Percentiles rank a stretch among this genome's conserved stretches.
Conservation (phyloP, 2,329 filamentous ascomycete genomes). For the Atkinsonella hypoxylon region DNA sequence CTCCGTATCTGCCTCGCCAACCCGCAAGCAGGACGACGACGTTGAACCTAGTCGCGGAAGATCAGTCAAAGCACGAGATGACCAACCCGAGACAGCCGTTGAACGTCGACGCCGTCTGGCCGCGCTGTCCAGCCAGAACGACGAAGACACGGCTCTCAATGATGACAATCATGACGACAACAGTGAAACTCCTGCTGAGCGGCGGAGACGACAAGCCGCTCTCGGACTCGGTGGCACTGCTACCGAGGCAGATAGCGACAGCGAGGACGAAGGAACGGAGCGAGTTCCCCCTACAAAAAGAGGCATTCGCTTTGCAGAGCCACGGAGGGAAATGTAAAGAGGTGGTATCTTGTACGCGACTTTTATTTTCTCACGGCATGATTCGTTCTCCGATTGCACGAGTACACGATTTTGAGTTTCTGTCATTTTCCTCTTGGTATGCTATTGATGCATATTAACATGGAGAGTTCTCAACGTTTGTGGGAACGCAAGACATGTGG, state of each 20-base stretch:
- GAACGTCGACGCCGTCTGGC: constrained; percentile 55
- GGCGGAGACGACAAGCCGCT: constrained; percentile 61
- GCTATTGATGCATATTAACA: not conserved
- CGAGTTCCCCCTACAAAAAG: constrained; percentile 38
- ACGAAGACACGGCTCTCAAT: constrained; percentile 9
- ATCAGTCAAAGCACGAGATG: constrained; percentile 5
- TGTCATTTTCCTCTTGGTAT: not conserved
- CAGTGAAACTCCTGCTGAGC: constrained; percentile 62
- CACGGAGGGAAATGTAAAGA: constrained; percentile 10
- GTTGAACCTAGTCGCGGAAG: constrained; percentile 2
- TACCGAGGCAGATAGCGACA: constrained; percentile 38
- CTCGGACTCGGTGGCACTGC: constrained; percentile 43
- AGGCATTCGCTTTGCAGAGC: constrained; percentile 51
- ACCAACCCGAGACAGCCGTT: constrained; percentile 51
- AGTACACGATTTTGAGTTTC: too few species aligned
- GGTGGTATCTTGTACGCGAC: not conserved
- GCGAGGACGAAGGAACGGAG: constrained; percentile 42
- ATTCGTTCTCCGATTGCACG: too few species aligned
- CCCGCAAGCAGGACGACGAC: constrained; percentile 4
- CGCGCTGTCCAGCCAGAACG: constrained; percentile 32
- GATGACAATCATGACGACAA: constrained; percentile 24
- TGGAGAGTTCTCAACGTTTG: not conserved
- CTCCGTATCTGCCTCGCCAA: constrained; percentile 11
- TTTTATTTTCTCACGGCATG: too few species aligned
- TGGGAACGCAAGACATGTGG: not conserved